phyloP scores from a whole-genome alignment of 1,284 basidiomycete genomes.

The Microbotryum silenes-acaulis region DNA sequence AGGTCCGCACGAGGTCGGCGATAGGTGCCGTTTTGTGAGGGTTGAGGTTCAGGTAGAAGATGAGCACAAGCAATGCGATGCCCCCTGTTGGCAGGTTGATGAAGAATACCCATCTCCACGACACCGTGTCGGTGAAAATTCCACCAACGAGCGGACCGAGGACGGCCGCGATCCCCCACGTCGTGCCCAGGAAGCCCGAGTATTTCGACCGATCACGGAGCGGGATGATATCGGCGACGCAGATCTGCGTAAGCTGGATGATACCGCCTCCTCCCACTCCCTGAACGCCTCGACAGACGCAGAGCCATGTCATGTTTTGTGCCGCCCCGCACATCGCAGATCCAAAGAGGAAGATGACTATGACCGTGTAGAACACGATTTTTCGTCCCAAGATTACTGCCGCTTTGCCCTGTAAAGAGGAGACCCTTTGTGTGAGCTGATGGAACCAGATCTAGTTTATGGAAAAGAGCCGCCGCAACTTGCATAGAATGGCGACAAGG shows the following conservation, averaged over 20 bases:
- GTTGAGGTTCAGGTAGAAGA: constrained; percentile 72
- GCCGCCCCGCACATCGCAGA: constrained; percentile 75
- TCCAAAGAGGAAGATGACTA: constrained; percentile 65
- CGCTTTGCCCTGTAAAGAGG: constrained; percentile 54
- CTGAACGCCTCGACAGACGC: constrained; percentile 66
- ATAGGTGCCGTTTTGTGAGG: constrained; percentile 25
- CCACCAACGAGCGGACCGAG: constrained; percentile 57
- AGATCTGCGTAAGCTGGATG: constrained; percentile 52
- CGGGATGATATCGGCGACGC: constrained; percentile 65
- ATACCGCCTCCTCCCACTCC: constrained; percentile 68
- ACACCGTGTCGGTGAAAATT: constrained; percentile 44
- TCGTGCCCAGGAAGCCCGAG: constrained; percentile 62
- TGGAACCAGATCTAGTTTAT: too few relatives aligned
- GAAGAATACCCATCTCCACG: constrained; percentile 37
- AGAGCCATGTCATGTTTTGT: constrained; percentile 64
- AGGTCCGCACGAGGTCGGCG: constrained; percentile 44
- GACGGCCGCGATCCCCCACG: constrained; percentile 68
- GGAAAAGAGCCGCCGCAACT: not conserved
- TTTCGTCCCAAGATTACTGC: constrained; percentile 58
- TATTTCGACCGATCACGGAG: constrained; percentile 60
- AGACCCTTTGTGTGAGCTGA: not conserved
- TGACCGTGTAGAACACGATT: constrained; percentile 60
- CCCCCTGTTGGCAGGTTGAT: constrained; percentile 48
- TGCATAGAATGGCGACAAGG: constrained; percentile 48
- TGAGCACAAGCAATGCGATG: constrained; percentile 50